Conservation (phyloP, 768 basidiomycete species). For the Collybiopsis confluens region DNA sequence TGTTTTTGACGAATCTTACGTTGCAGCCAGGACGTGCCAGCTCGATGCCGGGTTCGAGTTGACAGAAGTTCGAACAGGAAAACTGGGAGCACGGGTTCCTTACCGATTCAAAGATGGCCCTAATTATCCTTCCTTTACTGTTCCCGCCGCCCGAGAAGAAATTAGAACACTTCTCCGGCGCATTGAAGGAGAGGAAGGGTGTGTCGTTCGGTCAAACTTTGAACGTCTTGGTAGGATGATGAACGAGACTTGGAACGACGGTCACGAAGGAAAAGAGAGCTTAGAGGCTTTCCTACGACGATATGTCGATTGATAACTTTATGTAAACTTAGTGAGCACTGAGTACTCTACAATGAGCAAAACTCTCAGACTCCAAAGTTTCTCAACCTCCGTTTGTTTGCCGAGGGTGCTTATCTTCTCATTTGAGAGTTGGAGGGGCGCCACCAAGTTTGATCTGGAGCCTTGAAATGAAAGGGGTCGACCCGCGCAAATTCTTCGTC, state of each 20-base stretch:
- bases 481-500: too few relatives aligned
- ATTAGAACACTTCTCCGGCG: neutral
- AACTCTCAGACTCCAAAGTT: too few relatives aligned
- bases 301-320: neutral
- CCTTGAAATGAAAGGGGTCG: too few relatives aligned
- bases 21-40: neutral
- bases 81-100: neutral
- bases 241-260: neutral
- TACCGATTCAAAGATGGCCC: neutral
- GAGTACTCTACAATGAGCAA: too few relatives aligned
- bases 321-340: too few relatives aligned
- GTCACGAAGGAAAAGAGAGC: neutral
- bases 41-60: neutral
- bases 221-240: neutral
- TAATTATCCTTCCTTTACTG: neutral
- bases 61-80: constrained; percentile 2
- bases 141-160: neutral
- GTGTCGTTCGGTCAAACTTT: neutral
- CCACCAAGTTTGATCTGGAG: too few relatives aligned
- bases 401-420: too few relatives aligned
- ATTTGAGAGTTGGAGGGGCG: too few relatives aligned
- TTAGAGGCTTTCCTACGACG: neutral
- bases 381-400: too few relatives aligned
- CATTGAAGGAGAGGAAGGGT: neutral
- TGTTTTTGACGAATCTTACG: neutral